Conservation (phyloP, 2,329 filamentous ascomycete genomes). For the Neurospora sp. region DNA sequence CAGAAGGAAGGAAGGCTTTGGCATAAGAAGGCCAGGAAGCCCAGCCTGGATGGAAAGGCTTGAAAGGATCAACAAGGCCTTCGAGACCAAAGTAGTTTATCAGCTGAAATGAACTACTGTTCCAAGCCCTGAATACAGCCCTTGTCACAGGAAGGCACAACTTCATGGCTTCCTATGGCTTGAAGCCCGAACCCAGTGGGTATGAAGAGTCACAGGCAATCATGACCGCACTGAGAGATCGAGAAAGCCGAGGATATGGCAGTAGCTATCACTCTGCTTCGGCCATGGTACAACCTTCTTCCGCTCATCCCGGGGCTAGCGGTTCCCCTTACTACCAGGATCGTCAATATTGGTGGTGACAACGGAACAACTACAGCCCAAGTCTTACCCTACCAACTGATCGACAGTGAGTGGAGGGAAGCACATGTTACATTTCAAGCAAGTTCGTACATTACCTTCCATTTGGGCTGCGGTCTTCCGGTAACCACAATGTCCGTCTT, state of each 20-base stretch:
- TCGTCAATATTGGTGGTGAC: background rate
- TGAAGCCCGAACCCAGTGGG: background rate
- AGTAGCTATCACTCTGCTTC: background rate
- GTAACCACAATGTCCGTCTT: background rate
- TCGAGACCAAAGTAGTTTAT: no score
- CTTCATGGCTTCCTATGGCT: background rate
- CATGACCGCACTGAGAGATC: background rate
- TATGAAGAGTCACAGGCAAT: background rate
- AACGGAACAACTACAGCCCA: background rate
- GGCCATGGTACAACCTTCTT: background rate
- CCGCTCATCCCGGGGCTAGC: background rate
- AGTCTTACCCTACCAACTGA: background rate
- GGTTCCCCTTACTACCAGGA: background rate
- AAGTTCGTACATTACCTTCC: background rate
- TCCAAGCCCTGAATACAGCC: no score
- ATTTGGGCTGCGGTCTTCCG: background rate
- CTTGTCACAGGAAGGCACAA: no score
- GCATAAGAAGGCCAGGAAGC: no score
- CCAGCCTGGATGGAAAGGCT: no score
- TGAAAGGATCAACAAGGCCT: no score
- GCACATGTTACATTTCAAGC: background rate
- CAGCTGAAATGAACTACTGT: no score
- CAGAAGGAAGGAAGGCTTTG: no score
- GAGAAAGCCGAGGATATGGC: background rate
- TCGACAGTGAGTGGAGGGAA: background rate